Base-by-base conservation (phyloP, 2,329 filamentous ascomycete genomes). In the Pseudopyrenochaeta lycopersici region DNA sequence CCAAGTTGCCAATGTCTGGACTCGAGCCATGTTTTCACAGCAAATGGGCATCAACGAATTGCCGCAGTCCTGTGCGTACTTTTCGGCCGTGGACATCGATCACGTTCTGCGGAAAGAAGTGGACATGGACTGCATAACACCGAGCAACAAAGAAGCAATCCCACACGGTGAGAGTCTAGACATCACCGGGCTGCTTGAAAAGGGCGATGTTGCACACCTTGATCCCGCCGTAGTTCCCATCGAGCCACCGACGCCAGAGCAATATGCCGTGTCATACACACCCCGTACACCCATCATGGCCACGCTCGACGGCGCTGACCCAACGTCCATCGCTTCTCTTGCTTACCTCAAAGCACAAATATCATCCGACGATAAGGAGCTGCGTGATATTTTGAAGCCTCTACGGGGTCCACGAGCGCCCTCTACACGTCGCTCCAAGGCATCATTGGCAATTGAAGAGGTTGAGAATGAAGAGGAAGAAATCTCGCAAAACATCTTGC, bases 81-180 rank as follows among this genome's bases (percentile, higher is more conserved):
- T 99, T 77, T 96, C 91, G 1, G 94, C 95, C 3, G 87, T 99
- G 5, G 95, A 99, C 70, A 91, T 99, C 62, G 95, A 99, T 70
- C 88, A 92, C 66, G 93, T 99, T 2, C 82, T 99, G n/a, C 86
- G 95, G 46, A 99, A 99, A 74, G 95, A 99, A 76, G 96, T 99
- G 3, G 90, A 99, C 74, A 96, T 99, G 91, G 90, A 97, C 70
- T 99, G 95, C 73, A 78, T 98, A 38, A 99, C 95, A 0, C 95
- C 95, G 1, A 95, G 90, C 38, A 90, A 99, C 74, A 84, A 85
- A 0, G 82, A 84, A 0, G 82, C 88, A 27, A 98, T 99, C 36
- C 84, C 90, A 0, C 89, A 88, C 1, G 95, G 96, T 31, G 93
- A 98, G 77, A 92, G 87, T 56, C 76, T 99, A 7, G 93, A 97